Evolutionary conservation across 2,329 filamentous ascomycete genomes (phyloP).

Genomic region (Geosmithia flava): DNA sequence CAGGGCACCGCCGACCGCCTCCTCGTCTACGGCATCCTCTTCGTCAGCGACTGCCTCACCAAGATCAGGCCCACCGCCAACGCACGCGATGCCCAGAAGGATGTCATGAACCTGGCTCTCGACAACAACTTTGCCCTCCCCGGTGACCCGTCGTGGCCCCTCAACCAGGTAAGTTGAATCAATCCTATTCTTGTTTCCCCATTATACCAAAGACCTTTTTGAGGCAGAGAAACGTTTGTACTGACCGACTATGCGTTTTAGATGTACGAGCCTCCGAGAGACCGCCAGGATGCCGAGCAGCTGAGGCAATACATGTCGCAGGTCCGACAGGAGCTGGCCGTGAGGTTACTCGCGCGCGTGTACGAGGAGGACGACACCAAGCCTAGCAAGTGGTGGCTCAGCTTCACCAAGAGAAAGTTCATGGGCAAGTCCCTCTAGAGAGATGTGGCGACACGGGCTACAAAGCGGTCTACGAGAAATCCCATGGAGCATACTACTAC

Average conservation of each 20-base stretch:
- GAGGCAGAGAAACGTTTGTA: neutral
- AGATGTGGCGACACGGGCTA: neutral
- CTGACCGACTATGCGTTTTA: slow-evolving; percentile 12
- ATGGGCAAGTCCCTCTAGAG: slow-evolving; percentile 83
- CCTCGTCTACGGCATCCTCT: slow-evolving; percentile 93
- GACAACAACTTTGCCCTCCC: slow-evolving; percentile 90
- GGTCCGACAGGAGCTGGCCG: slow-evolving; percentile 82
- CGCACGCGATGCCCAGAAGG: slow-evolving; percentile 50
- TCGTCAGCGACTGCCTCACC: slow-evolving; percentile 77
- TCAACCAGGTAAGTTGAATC: slow-evolving; percentile 61
- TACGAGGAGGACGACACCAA: slow-evolving; percentile 70
- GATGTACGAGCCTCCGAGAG: slow-evolving; percentile 81
- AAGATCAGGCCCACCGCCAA: slow-evolving; percentile 71
- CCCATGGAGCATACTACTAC: neutral
- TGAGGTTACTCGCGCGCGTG: slow-evolving; percentile 70
- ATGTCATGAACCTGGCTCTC: slow-evolving; percentile 80
- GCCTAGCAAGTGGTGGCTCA: slow-evolving; percentile 87
- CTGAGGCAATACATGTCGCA: slow-evolving; percentile 84
- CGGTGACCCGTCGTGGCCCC: slow-evolving; percentile 81
- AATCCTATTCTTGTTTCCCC: neutral
- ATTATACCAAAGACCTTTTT: no score
- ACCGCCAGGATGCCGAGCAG: slow-evolving; percentile 80
- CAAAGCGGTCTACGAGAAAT: neutral
- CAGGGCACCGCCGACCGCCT: slow-evolving; percentile 90
- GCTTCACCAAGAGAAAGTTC: slow-evolving; percentile 98